Evolutionary conservation across 1,284 basidiomycete genomes (phyloP).

Genomic region (Moniliella sp.): DNA sequence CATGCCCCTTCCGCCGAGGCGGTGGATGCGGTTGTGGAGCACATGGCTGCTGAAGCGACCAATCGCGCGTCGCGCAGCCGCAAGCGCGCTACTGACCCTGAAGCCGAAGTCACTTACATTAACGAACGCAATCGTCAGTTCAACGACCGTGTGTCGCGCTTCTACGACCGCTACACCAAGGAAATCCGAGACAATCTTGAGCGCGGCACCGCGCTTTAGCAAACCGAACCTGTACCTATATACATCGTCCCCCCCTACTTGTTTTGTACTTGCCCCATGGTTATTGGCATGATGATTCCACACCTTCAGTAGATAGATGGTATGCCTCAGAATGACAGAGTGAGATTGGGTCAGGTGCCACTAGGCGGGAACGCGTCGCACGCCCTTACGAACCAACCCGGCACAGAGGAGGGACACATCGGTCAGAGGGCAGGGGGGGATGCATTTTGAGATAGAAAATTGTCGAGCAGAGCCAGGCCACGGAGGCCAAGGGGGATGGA

Average conservation of each 20-base stretch:
- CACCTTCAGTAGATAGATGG: too few relatives aligned
- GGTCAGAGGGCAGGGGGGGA: too few relatives aligned
- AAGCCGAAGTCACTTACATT: slow-evolving; percentile 93
- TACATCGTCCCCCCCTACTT: neutral
- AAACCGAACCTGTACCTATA: slow-evolving; percentile 4
- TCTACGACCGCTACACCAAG: slow-evolving; percentile 88
- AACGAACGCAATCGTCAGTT: slow-evolving; percentile 92
- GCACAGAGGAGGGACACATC: too few relatives aligned
- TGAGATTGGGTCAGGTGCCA: too few relatives aligned
- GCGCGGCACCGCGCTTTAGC: too few relatives aligned
- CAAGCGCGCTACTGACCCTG: slow-evolving; percentile 66
- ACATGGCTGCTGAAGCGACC: slow-evolving; percentile 77
- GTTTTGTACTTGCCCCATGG: slow-evolving; percentile 52
- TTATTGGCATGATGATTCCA: too few relatives aligned
- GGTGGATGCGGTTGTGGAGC: slow-evolving; percentile 68
- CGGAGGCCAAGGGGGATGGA: too few relatives aligned
- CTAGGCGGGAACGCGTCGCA: too few relatives aligned
- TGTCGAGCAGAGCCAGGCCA: too few relatives aligned
- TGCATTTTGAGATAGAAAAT: too few relatives aligned
- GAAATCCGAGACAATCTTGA: slow-evolving; percentile 40
- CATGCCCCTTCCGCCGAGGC: slow-evolving; percentile 81
- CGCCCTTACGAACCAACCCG: too few relatives aligned
- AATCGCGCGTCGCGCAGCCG: slow-evolving; percentile 48
- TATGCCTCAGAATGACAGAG: too few relatives aligned
- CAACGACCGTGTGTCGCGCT: slow-evolving; percentile 94